Base-by-base conservation (phyloP, 1,139 yeast genomes). In the Blastobotrys illinoisensis region DNA sequence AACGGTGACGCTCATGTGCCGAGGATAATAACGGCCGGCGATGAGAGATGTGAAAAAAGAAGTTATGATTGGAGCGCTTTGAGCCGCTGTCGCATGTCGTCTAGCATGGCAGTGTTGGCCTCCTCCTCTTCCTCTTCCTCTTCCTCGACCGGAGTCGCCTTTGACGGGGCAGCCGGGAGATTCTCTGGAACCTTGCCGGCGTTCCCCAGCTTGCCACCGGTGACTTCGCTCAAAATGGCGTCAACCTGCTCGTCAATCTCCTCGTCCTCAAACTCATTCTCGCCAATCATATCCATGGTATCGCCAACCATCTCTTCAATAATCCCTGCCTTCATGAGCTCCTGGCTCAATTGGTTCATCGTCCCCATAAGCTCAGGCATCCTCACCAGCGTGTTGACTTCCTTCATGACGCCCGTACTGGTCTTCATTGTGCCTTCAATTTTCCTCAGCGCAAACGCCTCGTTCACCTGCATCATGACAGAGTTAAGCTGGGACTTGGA, bases 271-370 rank as follows among this genome's bases (percentile, higher is more conserved):
- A 82, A 79, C 56, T 85, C 88, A 46, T 78, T 86, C 54, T 84
- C 89, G 52, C 79, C 82, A 46, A 85, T 76, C 54, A 79, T 73
- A 59, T 91, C 98, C 56, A 93, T 76, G 64, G 89, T 83, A 67
- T 95, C 99, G 55, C 88, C 90, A 70, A 91, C 84, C 98, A 95
- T 93, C 67, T 95, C 99, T 63, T 88, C 90, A 58, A 95, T 90
- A 50, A 95, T 81, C 0, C 99, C 99, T 2, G 96, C 58, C 57
- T 86, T 88, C 81, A 88, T 85, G 66, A 95, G 78, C 70, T 95
- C 99, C 66, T 82, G 85, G 58, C 93, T 87, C 58, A 95, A 74
- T 62, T 86, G 95, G 66, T 86, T 86, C 89, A 93, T 90, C 0
- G 96, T 86, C 18, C 82, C 83, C 68, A 83, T 83, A 51, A 95